phyloP scores from a whole-genome alignment of 208 protist genomes.

The Leptomonas seymouri region DNA sequence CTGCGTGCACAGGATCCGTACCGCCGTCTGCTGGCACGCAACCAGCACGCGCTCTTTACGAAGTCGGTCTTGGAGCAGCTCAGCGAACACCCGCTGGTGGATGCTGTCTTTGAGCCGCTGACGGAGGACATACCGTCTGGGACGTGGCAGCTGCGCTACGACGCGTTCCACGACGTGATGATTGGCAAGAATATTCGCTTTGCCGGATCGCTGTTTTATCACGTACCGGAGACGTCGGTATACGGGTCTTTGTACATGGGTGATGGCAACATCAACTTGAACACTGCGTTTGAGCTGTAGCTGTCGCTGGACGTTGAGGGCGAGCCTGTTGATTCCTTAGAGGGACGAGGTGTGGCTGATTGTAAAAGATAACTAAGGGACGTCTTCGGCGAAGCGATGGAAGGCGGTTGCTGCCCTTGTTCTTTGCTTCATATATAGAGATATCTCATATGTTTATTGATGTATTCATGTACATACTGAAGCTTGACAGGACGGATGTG shows the following conservation, averaged over 20 bases:
- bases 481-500: too few relatives aligned
- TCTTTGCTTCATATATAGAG: neutral
- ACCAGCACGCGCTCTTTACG: constrained; percentile 40
- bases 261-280: constrained; percentile 81
- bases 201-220: constrained; percentile 79
- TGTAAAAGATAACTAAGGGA: too few relatives aligned
- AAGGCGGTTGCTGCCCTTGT: neutral
- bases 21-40: constrained; percentile 52
- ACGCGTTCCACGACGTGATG: constrained; percentile 68
- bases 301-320: neutral
- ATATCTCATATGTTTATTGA: neutral
- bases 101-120: constrained; percentile 75
- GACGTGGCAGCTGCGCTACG: constrained; percentile 76
- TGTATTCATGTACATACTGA: constrained; percentile 18
- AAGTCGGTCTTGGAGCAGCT: constrained; percentile 68
- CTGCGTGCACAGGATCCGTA: constrained; percentile 75
- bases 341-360: too few relatives aligned
- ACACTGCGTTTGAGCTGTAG: constrained; percentile 81
- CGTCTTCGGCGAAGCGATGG: neutral
- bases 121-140: constrained; percentile 76
- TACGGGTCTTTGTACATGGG: constrained; percentile 89
- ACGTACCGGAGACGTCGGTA: constrained; percentile 74
- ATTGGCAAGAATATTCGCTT: constrained; percentile 69
- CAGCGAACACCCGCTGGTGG: constrained; percentile 57
- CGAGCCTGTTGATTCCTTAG: too few relatives aligned